phyloP scores from a whole-genome alignment of 2,329 filamentous ascomycete species.

The Metarhizium guizhouense region DNA sequence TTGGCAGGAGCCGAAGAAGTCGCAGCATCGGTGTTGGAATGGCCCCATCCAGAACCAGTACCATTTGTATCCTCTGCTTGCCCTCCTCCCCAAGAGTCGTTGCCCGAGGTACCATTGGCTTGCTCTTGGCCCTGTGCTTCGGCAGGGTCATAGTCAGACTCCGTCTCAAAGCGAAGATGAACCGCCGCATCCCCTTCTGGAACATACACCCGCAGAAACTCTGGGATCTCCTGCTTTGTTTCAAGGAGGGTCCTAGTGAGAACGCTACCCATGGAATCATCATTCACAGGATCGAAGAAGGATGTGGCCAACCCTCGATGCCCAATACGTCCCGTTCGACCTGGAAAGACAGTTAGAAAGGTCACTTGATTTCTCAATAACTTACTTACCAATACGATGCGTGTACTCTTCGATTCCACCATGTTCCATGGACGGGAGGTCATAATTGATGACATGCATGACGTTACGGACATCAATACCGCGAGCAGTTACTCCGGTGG shows the following conservation, averaged over 20 bases:
- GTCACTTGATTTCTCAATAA: not conserved
- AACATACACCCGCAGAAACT: slow-evolving; percentile 62
- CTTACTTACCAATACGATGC: slow-evolving; percentile 74
- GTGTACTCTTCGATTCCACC: slow-evolving; percentile 92
- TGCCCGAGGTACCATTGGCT: slow-evolving; percentile 1
- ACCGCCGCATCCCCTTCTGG: slow-evolving; percentile 43
- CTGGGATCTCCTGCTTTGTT: slow-evolving; percentile 67
- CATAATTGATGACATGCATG: slow-evolving; percentile 88
- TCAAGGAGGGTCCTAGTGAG: slow-evolving; percentile 78
- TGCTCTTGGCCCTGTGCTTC: slow-evolving; percentile 10
- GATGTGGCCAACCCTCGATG: slow-evolving; percentile 79
- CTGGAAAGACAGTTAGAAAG: slow-evolving; percentile 27
- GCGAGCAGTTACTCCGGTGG: slow-evolving; percentile 79
- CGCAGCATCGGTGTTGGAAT: not conserved
- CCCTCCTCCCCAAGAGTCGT: slow-evolving; percentile 5
- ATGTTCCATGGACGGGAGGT: slow-evolving; percentile 63
- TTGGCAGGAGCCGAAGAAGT: not conserved
- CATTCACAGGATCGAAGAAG: slow-evolving; percentile 67
- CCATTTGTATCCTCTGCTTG: not conserved
- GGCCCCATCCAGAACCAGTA: slow-evolving; percentile 3
- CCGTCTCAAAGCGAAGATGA: slow-evolving; percentile 46
- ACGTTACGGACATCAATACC: slow-evolving; percentile 85
- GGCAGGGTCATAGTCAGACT: slow-evolving; percentile 41
- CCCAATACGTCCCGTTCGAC: slow-evolving; percentile 89
- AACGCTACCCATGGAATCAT: slow-evolving; percentile 62